phyloP scores from a whole-genome alignment of 2,329 filamentous ascomycete genomes.

The Botrytis aclada region DNA sequence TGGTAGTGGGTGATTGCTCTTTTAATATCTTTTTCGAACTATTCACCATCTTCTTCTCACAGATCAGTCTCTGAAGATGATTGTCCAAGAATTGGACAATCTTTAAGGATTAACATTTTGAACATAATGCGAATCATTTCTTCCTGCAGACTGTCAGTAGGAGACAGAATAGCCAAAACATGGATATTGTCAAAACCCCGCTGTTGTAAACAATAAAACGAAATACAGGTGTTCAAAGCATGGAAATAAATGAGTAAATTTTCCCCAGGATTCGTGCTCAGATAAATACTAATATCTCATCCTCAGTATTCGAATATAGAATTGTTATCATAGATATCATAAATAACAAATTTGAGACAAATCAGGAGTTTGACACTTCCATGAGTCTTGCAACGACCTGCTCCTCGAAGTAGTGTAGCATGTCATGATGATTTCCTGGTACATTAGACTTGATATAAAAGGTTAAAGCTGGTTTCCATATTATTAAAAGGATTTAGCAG shows the following conservation, averaged over 20 bases:
- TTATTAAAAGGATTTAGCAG: neutral
- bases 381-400: neutral
- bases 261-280: neutral
- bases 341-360: neutral
- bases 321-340: neutral
- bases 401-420: neutral
- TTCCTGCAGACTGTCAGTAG: neutral
- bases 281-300: neutral
- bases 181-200: too few species aligned
- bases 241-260: neutral
- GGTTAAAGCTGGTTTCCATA: neutral
- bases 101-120: neutral
- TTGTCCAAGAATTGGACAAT: neutral
- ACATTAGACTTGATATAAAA: neutral
- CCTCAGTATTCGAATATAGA: neutral
- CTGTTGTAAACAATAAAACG: neutral
- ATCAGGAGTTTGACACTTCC: neutral
- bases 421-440: neutral
- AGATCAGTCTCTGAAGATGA: neutral
- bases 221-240: neutral
- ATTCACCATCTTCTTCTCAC: neutral
- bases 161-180: too few species aligned
- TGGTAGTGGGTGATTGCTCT: neutral
- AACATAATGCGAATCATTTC: neutral
- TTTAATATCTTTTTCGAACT: neutral